Base-by-base conservation (phyloP, 75 land plant genomes). In the Gnetum montanum region DNA sequence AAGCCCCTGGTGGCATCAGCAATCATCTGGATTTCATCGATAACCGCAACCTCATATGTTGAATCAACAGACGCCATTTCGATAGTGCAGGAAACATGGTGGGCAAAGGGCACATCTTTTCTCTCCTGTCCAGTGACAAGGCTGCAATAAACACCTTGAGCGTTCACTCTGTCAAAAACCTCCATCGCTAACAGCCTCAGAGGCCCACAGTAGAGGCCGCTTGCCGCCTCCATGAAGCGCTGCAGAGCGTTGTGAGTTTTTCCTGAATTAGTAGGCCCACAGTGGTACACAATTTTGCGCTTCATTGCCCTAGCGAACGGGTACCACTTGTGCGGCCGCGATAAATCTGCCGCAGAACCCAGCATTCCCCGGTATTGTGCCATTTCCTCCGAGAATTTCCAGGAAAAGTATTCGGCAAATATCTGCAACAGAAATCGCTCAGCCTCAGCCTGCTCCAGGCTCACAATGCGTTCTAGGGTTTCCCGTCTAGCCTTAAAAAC, bases 201-300 rank as follows among this genome's bases (percentile, higher is more conserved):
- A n/a, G 98, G 98, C 69, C 98, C 73, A 49, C 98, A 94, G 58
- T 94, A 94, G 3, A 94, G 57, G 6, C 91, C 98, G 59, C 65
- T 78, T 31, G 65, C 57, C 2, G 96, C 96, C 60, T 81, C 80
- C 90, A 91, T 79, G 70, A 75, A 83, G 24, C 96, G 46, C 35
- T 86, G 84, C 46, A 94, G 59, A 13, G 98, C 96, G 62, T 77
- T 90, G 46, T 86, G 90, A 0, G 96, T 94, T 45, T 94, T 94
- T 16, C 98, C 98, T 59, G 96, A 90, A 61, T 94, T 94, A 2
- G 96, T 94, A 0, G 98, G 98, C 31, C 98, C 98, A 50, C 86
- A 84, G 38, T 94, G 98, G 60, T 94, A 94, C 11, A 94, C 37
- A 5, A 94, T 73, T 66, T 73, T 85, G 22, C 98, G 69, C 35